A percentile compares a stretch with the other conserved stretches of the same genome.
Conservation (phyloP, 768 basidiomycete genomes). For the Agaricus subrufescens region DNA sequence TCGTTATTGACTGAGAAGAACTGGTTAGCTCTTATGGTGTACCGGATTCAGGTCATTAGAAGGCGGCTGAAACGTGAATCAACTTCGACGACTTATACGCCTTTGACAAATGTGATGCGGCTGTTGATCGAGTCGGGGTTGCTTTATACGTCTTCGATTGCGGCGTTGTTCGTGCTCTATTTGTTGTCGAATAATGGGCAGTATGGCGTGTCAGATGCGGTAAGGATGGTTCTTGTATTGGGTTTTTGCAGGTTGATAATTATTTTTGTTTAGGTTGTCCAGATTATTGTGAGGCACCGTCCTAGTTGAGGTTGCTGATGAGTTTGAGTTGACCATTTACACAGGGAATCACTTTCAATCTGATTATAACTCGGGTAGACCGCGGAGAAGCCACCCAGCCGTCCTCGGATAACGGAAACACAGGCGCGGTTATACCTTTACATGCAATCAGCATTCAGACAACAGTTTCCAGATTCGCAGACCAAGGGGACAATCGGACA, state of each 20-base stretch:
- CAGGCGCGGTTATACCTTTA: background rate
- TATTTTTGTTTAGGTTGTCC: conserved; percentile 26
- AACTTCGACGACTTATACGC: conserved; percentile 15
- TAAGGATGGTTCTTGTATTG: conserved; percentile 14
- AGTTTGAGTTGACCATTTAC: background rate
- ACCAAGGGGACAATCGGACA: background rate
- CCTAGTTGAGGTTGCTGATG: background rate
- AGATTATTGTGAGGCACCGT: conserved; percentile 30
- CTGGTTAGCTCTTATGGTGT: conserved; percentile 30
- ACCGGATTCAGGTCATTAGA: conserved; percentile 31
- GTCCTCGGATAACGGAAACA: conserved; percentile 1
- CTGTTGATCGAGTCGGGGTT: conserved; percentile 36
- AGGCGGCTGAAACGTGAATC: conserved; percentile 19
- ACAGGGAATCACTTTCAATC: conserved; percentile 24
- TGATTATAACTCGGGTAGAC: conserved; percentile 19
- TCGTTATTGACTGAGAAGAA: too few relatives aligned
- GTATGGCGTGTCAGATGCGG: conserved; percentile 33
- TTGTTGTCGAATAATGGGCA: conserved; percentile 32
- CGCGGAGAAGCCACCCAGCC: conserved; percentile 12
- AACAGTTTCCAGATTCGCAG: conserved; percentile 1
- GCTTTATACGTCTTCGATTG: conserved; percentile 31
- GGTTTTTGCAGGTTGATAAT: background rate
- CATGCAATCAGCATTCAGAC: conserved; percentile 7
- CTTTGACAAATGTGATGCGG: conserved; percentile 25
- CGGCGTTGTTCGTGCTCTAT: conserved; percentile 31